Evolutionary conservation across 257 asterid genomes (phyloP), one percentile per base, ranked within the genome.

Genomic region (Solanum megistacrolobum): DNA sequence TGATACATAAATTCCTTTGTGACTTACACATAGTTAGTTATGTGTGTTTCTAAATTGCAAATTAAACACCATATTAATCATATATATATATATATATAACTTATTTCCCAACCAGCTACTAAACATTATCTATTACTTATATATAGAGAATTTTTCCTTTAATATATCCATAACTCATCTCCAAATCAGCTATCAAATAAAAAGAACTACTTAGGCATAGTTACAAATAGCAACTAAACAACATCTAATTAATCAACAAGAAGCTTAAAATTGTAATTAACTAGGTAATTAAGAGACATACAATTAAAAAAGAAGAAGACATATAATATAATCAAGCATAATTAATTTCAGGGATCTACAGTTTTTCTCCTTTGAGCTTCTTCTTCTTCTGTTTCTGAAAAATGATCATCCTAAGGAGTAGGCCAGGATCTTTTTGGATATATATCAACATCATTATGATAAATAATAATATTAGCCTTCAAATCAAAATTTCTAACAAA

Each of bases 391-490:
- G 14, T 78, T 25, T 78, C 84, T 78, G 60, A 41, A 25, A 13
- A 25, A 43, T 27, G 58, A 31, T 55, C 46, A 39, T 69, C 35
- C 1, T 11, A 41, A 87, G 46, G 35, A 58, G 46, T 31, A 65
- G 84, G 86, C 38, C 23, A 35, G 65, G 52, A n/a, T 82, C 69
- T 48, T 68, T 55, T 38, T 18, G 69, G 88, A 82, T 88, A 74
- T 29, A 88, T 86, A n/a, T 88, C 52, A 41, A 90, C 88, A 23
- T 65, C 87, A 60, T 87, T 90, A 88, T 95, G 98, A 88, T 95
- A 95, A 84, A 95, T 90, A 83, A 95, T 94, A 38, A 91, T 86
- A 85, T 88, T 95, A 58, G 95, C 87, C 83, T 84, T 89, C 29
- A 88, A 87, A 68, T 93, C 91, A 81, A 95, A 94, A 90, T 93